Conservation (phyloP, 1,139 yeast species). For the Yamadazyma membranifaciens region DNA sequence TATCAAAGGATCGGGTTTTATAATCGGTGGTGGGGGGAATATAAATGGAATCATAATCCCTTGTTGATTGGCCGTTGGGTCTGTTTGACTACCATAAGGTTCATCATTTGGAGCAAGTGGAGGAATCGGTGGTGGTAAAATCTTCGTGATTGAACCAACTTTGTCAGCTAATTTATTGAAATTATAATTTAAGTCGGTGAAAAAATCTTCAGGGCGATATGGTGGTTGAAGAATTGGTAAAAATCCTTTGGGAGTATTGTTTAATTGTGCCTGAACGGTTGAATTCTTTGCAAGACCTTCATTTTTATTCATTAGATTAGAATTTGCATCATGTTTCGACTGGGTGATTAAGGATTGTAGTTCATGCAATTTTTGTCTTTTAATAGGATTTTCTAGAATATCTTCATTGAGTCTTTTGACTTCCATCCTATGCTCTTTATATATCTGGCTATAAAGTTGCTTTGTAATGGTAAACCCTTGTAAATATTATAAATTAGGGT, state of each 20-base stretch:
- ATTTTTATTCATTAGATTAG: neutral
- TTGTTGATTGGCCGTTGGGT: neutral
- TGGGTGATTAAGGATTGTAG: slow-evolving; percentile 1
- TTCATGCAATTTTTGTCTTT: slow-evolving; percentile 12
- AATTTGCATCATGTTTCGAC: neutral
- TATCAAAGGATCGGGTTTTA: slow-evolving; percentile 21
- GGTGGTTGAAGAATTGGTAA: slow-evolving; percentile 40
- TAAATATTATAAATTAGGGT: too few species aligned
- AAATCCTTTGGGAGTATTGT: slow-evolving; percentile 33
- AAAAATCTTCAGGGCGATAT: slow-evolving; percentile 28
- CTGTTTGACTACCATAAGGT: neutral
- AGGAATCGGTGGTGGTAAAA: slow-evolving; percentile 45
- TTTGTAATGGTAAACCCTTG: too few species aligned
- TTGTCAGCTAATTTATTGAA: slow-evolving; percentile 19
- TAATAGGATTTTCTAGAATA: slow-evolving; percentile 12
- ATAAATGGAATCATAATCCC: slow-evolving; percentile 49
- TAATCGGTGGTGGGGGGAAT: slow-evolving; percentile 44
- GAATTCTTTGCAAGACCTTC: neutral
- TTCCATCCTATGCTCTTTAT: slow-evolving; percentile 5
- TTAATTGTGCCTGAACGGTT: slow-evolving; percentile 9
- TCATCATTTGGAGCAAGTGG: slow-evolving; percentile 22
- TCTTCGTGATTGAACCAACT: slow-evolving; percentile 24
- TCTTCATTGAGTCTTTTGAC: slow-evolving; percentile 7
- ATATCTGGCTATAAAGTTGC: neutral
- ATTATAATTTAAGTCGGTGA: slow-evolving; percentile 31